Evolutionary conservation across 805 yeast species (phyloP), one percentile per base, ranked within the genome.

Genomic region (Suhomyces sp.): DNA sequence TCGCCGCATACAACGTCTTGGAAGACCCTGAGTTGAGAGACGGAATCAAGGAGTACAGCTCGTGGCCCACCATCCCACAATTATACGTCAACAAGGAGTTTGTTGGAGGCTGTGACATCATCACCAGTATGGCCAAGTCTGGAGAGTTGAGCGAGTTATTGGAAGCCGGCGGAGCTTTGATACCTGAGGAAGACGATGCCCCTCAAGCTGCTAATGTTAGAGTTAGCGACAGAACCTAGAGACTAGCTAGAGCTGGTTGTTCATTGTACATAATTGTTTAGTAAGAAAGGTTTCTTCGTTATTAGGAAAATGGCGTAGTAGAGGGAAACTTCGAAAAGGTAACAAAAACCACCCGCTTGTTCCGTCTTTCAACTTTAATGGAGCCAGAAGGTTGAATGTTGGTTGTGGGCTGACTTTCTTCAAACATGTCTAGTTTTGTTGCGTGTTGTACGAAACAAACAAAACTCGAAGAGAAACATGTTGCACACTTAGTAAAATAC

Each of bases 11-110:
- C 65, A 91, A 93, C 56, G 98, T 93, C 0, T 70, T 93, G 47
- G 98, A 93, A 63, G 98, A 93, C 59, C 79, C 83, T 3, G 98
- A 93, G 52, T 75, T 93, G 44, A 84, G 98, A 65, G 81, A 86
- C 31, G 98, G 98, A 20, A 88, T 93, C 53, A 93, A 93, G 66
- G 98, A 93, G 59, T 93, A 77, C 63, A 80, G 91, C 48, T 82
- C 85, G 46, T 93, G 99, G 99, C 99, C 99, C 38, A 93, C 99
- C 1, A 88, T 93, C 40, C 99, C 99, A 11, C 99, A 93, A 63
- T 74, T 93, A 28, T 93, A 90, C 56, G 88, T 93, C 10, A 76
- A 82, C 48, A 81, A 82, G 47, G 98, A 93, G 58, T 93, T 93
- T 56, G 76, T 93, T 35, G 99, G 99, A 28, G 99, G 99, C 4